These are phyloP conservation scores for Pichia kluyveri DNA, from an alignment of 805 yeast genomes.

Conservation along the genomic window DNA sequence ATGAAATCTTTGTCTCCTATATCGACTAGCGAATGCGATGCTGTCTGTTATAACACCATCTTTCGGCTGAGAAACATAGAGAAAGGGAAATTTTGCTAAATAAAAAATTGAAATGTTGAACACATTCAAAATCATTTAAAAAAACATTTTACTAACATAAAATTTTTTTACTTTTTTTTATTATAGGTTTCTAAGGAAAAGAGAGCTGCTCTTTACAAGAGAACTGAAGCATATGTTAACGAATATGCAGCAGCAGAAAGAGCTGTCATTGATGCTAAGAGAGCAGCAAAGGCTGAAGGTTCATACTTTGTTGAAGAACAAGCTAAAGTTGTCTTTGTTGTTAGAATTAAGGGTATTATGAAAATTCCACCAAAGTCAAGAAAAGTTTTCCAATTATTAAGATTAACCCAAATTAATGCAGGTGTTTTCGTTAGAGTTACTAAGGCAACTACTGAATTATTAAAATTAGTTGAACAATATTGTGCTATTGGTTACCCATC, in stretches of 20 bases:
- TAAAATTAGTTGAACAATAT: constrained; percentile 93
- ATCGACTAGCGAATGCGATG: constrained; percentile 67
- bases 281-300: constrained; percentile 91
- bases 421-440: constrained; percentile 93
- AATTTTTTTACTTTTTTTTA: background rate
- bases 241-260: constrained; percentile 92
- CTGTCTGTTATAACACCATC: constrained; percentile 70
- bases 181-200: constrained; percentile 36
- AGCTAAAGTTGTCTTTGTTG: constrained; percentile 87
- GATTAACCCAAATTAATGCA: constrained; percentile 89
- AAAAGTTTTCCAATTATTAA: constrained; percentile 90
- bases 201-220: constrained; percentile 52
- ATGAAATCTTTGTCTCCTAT: constrained; percentile 36
- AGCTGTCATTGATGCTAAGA: constrained; percentile 76
- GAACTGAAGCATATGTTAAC: constrained; percentile 94
- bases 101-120: background rate
- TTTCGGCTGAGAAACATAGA: constrained; percentile 43
- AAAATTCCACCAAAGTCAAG: constrained; percentile 99
- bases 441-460: constrained; percentile 90
- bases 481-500: constrained; percentile 97
- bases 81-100: background rate
- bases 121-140: no score
- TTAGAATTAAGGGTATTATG: constrained; percentile 99
- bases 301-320: constrained; percentile 93
- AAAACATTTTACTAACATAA: constrained; percentile 12